Evolutionary conservation across 495 filamentous ascomycete species (phyloP).

Genomic region (Halenospora varia): DNA sequence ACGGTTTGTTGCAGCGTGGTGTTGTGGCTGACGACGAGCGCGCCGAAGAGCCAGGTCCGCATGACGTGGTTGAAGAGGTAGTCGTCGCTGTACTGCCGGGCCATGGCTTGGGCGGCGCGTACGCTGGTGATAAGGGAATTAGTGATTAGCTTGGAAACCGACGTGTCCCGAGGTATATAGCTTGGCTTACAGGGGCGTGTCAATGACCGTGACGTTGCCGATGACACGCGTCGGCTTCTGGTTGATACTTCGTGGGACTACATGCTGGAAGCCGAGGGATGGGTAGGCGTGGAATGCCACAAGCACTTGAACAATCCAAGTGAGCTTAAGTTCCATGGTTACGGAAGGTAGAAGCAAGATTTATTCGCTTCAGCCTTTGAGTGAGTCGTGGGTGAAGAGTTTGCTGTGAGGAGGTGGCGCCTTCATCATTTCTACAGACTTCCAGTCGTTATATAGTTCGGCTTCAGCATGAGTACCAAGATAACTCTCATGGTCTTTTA

Average conservation of each 20-base stretch:
- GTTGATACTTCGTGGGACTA: slow-evolving; percentile 18
- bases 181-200: slow-evolving; percentile 31
- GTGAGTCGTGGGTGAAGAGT: slow-evolving; percentile 10
- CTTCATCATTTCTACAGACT: background rate
- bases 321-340: slow-evolving; percentile 16
- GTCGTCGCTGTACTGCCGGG: slow-evolving; percentile 32
- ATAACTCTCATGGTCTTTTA: slow-evolving; percentile 9
- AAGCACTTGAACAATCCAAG: slow-evolving; percentile 18
- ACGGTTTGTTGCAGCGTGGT: slow-evolving; percentile 21
- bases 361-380: slow-evolving; percentile 11
- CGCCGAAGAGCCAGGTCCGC: slow-evolving; percentile 29
- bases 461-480: slow-evolving; percentile 6
- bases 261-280: slow-evolving; percentile 20
- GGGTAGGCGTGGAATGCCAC: slow-evolving; percentile 16
- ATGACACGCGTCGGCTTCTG: slow-evolving; percentile 17
- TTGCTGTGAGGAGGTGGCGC: slow-evolving; percentile 10
- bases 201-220: slow-evolving; percentile 33
- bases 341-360: slow-evolving; percentile 11
- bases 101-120: slow-evolving; percentile 34
- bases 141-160: slow-evolving; percentile 10
- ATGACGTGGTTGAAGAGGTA: slow-evolving; percentile 29
- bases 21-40: slow-evolving; percentile 27
- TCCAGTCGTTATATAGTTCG: slow-evolving; percentile 12
- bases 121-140: slow-evolving; percentile 24
- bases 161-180: slow-evolving; percentile 6